Percentiles rank a stretch among this genome's conserved stretches.
Conservation (phyloP, 2,329 filamentous ascomycete species). For the Aspergillus bombycis region DNA sequence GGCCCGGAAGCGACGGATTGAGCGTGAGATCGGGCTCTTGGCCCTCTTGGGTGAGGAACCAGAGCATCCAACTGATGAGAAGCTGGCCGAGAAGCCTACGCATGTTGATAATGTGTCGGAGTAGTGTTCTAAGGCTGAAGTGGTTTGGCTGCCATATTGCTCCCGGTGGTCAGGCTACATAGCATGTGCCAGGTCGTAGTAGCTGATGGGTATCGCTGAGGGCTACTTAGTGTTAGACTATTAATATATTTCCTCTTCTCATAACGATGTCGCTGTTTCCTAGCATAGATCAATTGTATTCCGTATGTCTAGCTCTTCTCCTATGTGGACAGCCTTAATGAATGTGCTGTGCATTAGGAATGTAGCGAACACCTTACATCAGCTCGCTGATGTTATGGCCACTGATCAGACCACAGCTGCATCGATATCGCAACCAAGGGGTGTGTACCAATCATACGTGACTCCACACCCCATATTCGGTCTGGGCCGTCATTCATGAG, state of each 20-base stretch:
- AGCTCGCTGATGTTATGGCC: background rate
- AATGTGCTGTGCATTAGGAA: too few species aligned
- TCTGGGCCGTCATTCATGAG: background rate
- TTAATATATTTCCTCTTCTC: background rate
- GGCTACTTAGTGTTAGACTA: background rate
- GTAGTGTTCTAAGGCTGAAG: background rate
- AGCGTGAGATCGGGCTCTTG: constrained; percentile 34
- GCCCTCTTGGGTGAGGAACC: constrained; percentile 31
- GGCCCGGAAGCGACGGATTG: constrained; percentile 30
- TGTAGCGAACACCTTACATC: too few species aligned
- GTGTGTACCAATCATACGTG: background rate
- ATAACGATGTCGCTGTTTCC: background rate
- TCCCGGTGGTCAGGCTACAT: background rate
- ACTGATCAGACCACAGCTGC: background rate
- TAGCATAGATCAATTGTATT: background rate
- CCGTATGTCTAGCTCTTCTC: too few species aligned
- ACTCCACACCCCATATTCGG: background rate
- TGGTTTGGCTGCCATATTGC: background rate
- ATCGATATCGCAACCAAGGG: background rate
- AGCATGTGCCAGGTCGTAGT: background rate
- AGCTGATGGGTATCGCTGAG: background rate
- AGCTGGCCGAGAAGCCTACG: constrained; percentile 10
- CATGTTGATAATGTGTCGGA: constrained; percentile 4
- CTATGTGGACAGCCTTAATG: too few species aligned
- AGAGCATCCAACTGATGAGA: constrained; percentile 11